phyloP scores from a whole-genome alignment of 78 protist genomes.

The Isochrysis galbana region DNA sequence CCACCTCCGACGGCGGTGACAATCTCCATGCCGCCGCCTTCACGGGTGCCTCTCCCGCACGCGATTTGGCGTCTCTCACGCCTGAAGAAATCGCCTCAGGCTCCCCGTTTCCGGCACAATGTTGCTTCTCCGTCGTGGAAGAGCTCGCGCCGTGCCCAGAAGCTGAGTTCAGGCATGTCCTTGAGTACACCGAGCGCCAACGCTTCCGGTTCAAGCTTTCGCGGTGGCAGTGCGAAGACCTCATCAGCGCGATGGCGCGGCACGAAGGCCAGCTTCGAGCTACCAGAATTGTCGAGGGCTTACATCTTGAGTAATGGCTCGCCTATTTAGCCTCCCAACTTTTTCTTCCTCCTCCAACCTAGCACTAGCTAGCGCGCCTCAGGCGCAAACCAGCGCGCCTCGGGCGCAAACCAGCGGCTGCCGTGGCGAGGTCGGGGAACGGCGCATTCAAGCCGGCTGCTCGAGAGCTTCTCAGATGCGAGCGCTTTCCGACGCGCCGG shows the following conservation, averaged over 20 bases:
- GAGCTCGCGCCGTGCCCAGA: background rate
- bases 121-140: background rate
- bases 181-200: constrained; percentile 19
- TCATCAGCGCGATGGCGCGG: background rate
- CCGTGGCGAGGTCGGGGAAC: too few species aligned
- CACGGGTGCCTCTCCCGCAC: background rate
- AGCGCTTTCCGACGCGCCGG: too few species aligned
- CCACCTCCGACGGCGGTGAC: background rate
- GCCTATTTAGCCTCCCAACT: too few species aligned
- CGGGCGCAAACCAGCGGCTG: too few species aligned
- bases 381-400: too few species aligned
- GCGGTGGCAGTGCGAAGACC: constrained; percentile 18
- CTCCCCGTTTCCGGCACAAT: background rate
- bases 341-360: too few species aligned
- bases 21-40: background rate
- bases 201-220: constrained; percentile 1
- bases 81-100: background rate
- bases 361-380: too few species aligned
- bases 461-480: too few species aligned
- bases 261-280: background rate
- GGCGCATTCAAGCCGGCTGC: too few species aligned
- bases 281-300: too few species aligned
- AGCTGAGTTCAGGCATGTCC: background rate
- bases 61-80: background rate
- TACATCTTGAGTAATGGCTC: too few species aligned